These are phyloP conservation scores for Leccinum cinnamomeum DNA, from an alignment of 1,284 basidiomycete species.

Conservation along the genomic window DNA sequence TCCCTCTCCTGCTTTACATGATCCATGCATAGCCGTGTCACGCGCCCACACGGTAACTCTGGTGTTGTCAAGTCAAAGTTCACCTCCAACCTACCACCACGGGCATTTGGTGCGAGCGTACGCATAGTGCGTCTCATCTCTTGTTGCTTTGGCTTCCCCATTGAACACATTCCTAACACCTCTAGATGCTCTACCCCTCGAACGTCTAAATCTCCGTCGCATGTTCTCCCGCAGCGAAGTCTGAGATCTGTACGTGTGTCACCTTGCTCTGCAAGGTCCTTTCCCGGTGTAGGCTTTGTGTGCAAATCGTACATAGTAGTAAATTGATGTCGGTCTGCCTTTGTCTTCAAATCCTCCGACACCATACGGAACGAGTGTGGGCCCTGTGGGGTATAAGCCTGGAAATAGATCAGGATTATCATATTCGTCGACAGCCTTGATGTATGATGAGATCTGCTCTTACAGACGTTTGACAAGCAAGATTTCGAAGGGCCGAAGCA, in stretches of 20 bases:
- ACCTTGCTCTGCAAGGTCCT: too few relatives aligned
- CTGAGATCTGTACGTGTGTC: conserved; percentile 9
- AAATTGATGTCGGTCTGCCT: too few relatives aligned
- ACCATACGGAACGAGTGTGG: too few relatives aligned
- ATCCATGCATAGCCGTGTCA: conserved; percentile 64
- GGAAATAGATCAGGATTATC: too few relatives aligned
- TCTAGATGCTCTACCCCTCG: conserved; percentile 55
- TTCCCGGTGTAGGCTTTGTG: too few relatives aligned
- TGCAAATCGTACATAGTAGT: too few relatives aligned
- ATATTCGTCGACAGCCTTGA: too few relatives aligned
- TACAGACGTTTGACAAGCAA: too few relatives aligned
- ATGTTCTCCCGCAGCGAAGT: neutral
- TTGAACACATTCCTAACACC: neutral
- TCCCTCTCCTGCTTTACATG: neutral
- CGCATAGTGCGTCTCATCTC: conserved; percentile 70
- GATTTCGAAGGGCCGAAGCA: too few relatives aligned
- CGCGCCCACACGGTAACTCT: conserved; percentile 90
- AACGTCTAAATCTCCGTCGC: conserved; percentile 41
- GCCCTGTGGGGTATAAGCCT: too few relatives aligned
- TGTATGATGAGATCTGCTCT: too few relatives aligned
- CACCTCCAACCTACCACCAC: conserved; percentile 93
- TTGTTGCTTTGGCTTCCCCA: neutral
- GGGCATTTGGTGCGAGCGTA: conserved; percentile 92
- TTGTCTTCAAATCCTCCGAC: too few relatives aligned
- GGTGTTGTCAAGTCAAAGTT: conserved; percentile 99